Evolutionary conservation across 164 flowering plant species (phyloP).

Genomic region (Tinospora cordifolia): DNA sequence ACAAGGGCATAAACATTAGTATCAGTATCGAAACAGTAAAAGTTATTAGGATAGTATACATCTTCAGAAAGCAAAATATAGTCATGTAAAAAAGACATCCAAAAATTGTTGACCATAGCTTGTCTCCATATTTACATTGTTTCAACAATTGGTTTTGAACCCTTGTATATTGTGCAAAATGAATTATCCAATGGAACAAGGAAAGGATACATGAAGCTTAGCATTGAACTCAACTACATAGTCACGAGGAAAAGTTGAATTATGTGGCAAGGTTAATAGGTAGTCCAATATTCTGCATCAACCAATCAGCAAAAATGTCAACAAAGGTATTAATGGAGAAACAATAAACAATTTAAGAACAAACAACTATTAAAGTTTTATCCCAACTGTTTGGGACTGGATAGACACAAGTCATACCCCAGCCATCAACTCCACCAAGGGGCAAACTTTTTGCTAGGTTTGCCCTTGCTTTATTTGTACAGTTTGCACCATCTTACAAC

Average conservation of each 20-base stretch:
- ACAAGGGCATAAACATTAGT: too few species aligned
- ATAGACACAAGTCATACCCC: neutral
- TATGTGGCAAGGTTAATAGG: slow-evolving; percentile 56
- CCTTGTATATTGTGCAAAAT: neutral
- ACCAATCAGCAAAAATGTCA: slow-evolving; percentile 11
- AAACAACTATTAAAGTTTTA: neutral
- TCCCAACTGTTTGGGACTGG: neutral
- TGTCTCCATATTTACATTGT: too few species aligned
- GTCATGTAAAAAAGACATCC: too few species aligned
- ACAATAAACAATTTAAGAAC: neutral
- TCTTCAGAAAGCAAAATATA: neutral
- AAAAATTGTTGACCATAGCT: too few species aligned
- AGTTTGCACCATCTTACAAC: neutral
- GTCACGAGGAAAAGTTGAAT: slow-evolving; percentile 46
- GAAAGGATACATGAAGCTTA: slow-evolving; percentile 66
- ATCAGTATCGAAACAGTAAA: too few species aligned
- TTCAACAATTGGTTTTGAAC: too few species aligned
- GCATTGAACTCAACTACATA: slow-evolving; percentile 56
- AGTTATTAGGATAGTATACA: too few species aligned
- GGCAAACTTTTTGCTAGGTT: too few species aligned
- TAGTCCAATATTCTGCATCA: slow-evolving; percentile 61
- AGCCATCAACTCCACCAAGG: neutral
- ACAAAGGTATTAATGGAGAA: neutral
- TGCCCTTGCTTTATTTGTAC: neutral
- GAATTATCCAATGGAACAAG: neutral